Evolutionary conservation across 2,329 filamentous ascomycete genomes (phyloP).

Genomic region (Malbranchea zuffiana): DNA sequence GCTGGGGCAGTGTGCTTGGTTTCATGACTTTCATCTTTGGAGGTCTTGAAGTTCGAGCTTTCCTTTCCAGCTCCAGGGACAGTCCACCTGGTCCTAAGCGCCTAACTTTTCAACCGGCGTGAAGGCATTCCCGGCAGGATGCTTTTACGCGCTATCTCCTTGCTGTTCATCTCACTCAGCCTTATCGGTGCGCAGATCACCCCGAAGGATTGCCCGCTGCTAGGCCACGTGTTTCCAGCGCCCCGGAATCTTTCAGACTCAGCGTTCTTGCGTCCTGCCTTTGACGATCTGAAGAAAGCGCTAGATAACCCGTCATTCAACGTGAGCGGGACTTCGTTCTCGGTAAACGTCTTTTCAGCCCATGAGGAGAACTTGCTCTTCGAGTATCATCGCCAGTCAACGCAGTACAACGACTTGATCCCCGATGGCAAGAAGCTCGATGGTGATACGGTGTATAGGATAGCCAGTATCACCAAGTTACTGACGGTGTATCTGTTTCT

Average conservation of each 20-base stretch:
- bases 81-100: too few species aligned
- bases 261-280: background rate
- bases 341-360: constrained; percentile 11
- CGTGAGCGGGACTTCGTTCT: constrained; percentile 15
- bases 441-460: constrained; percentile 30
- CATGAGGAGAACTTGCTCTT: constrained; percentile 11
- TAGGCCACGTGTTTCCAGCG: background rate
- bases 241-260: too few species aligned
- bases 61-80: too few species aligned
- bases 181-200: too few species aligned
- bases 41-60: too few species aligned
- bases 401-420: constrained; percentile 16
- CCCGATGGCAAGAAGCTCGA: constrained; percentile 16
- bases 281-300: background rate
- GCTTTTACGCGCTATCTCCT: too few species aligned
- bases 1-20: too few species aligned
- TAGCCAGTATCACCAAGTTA: constrained; percentile 39
- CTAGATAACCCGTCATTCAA: background rate
- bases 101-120: too few species aligned
- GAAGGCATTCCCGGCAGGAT: too few species aligned
- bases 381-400: constrained; percentile 9
- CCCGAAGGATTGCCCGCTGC: background rate
- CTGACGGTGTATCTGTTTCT: constrained; percentile 36
- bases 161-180: too few species aligned
- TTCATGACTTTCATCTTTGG: too few species aligned